phyloP scores from a whole-genome alignment of 345 rosid genomes.

The Isatis tinctoria region DNA sequence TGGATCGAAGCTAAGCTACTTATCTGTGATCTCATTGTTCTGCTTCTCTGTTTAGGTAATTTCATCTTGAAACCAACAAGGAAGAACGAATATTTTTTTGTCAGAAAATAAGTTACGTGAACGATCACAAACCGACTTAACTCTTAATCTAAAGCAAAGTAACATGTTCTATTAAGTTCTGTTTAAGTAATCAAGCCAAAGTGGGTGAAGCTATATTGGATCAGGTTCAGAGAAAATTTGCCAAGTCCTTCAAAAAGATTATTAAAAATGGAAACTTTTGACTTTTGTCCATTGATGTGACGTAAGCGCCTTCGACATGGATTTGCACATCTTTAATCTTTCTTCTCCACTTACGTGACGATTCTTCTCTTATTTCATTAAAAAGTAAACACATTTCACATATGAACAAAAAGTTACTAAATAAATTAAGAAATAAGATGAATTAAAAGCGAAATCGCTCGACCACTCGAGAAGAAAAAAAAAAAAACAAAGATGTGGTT shows the following conservation, averaged over 20 bases:
- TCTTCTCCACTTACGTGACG: neutral
- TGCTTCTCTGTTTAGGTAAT: neutral
- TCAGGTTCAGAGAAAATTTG: neutral
- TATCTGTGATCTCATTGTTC: neutral
- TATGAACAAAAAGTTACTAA: neutral
- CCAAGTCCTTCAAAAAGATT: neutral
- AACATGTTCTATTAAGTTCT: neutral
- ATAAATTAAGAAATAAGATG: neutral
- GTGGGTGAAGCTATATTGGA: neutral
- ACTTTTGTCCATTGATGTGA: neutral
- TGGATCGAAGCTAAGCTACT: neutral
- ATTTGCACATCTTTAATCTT: neutral
- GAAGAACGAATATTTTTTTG: neutral
- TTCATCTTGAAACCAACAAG: neutral
- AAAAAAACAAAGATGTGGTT: conserved; percentile 22
- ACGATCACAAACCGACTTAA: neutral
- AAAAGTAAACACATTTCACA: neutral
- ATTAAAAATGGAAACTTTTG: neutral
- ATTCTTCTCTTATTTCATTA: neutral
- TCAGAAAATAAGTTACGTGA: neutral
- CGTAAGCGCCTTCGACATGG: neutral
- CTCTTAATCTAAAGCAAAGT: neutral
- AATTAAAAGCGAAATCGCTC: neutral
- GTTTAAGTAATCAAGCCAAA: too few species aligned
- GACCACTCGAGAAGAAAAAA: neutral